A percentile compares a stretch with the other conserved stretches of the same genome.
phyloP scores from a whole-genome alignment of 345 rosid species.

The thale cress (Arabidopsis thaliana) region TAIR10.1 NC_003075.7:17599501-17600000 shows the following conservation, averaged over 20 bases:
- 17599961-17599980: background rate
- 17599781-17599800: slow-evolving; percentile 20
- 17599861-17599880: no score
- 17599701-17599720: slow-evolving; percentile 13
- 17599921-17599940: background rate
- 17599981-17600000: slow-evolving; percentile 15
- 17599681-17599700: background rate
- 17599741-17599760: background rate
- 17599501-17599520: slow-evolving; percentile 29
- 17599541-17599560: background rate
- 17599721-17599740: slow-evolving; percentile 23
- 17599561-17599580: slow-evolving; percentile 4
- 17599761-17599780: slow-evolving; percentile 15
- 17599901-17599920: background rate
- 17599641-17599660: background rate
- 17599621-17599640: slow-evolving; percentile 1
- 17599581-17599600: slow-evolving; percentile 7
- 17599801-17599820: background rate
- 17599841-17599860: background rate
- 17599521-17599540: slow-evolving; percentile 15
- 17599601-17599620: slow-evolving; percentile 18
- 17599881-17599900: slow-evolving; percentile 20
- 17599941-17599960: background rate
- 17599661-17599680: background rate
- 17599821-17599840: background rate